Conservation (phyloP, 768 basidiomycete genomes). For the Termitomyces sp. region DNA sequence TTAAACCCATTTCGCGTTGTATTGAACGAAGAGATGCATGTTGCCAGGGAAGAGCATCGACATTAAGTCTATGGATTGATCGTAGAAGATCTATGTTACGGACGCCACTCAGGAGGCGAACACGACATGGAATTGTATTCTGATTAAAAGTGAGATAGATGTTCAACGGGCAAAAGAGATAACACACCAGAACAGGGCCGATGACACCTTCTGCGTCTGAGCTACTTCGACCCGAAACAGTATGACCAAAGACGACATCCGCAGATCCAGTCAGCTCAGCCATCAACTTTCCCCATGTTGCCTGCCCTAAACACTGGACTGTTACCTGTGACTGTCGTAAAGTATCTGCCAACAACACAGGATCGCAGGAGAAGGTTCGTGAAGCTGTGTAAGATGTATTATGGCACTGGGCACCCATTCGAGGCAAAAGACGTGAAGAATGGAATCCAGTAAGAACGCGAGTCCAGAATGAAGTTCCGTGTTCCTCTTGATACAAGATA, state of each 20-base stretch:
- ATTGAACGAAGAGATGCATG: constrained; percentile 42
- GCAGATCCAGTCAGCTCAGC: constrained; percentile 25
- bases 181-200: constrained; percentile 42
- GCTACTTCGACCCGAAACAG: constrained; percentile 40
- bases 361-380: constrained; percentile 10
- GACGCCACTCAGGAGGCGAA: constrained; percentile 22
- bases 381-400: constrained; percentile 8
- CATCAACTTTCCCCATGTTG: constrained; percentile 22
- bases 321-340: constrained; percentile 24
- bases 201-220: constrained; percentile 39
- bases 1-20: constrained; percentile 27
- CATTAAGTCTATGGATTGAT: constrained; percentile 32
- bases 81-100: constrained; percentile 31
- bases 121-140: constrained; percentile 45
- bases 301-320: constrained; percentile 31
- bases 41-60: constrained; percentile 38
- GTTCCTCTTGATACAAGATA: constrained; percentile 32
- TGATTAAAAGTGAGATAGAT: constrained; percentile 11
- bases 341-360: constrained; percentile 10
- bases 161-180: neutral
- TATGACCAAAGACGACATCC: constrained; percentile 44
- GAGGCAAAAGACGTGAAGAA: constrained; percentile 16
- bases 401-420: neutral
- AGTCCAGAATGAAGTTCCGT: constrained; percentile 36
- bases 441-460: constrained; percentile 20